phyloP scores from a whole-genome alignment of 306 rosid species.

The Mimosa pudica region DNA sequence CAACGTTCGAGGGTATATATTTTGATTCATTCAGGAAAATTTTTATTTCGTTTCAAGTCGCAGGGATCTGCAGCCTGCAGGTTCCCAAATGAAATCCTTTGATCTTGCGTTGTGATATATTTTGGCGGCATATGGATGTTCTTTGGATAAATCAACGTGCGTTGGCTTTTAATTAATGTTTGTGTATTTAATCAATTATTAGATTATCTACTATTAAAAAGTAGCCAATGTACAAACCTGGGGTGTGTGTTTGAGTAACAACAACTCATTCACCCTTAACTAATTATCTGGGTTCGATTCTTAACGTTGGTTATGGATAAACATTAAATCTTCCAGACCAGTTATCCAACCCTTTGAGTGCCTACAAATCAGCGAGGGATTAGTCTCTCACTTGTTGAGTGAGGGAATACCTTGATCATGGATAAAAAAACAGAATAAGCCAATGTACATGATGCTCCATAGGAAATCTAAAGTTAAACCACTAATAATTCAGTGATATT shows the following conservation, averaged over 20 bases:
- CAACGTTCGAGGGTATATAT: conserved; percentile 9
- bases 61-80: neutral
- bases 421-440: too few relatives aligned
- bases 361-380: too few relatives aligned
- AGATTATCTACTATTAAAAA: neutral
- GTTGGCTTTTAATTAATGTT: neutral
- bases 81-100: conserved; percentile 2
- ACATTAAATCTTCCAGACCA: too few relatives aligned
- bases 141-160: neutral
- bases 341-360: too few relatives aligned
- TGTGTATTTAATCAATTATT: neutral
- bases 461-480: neutral
- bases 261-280: too few relatives aligned
- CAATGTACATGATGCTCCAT: neutral
- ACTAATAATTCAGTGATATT: neutral
- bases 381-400: too few relatives aligned
- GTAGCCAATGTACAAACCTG: neutral
- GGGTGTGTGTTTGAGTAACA: too few relatives aligned
- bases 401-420: too few relatives aligned
- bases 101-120: neutral
- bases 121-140: neutral
- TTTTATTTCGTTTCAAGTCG: conserved; percentile 8
- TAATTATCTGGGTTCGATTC: too few relatives aligned
- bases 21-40: conserved; percentile 12
- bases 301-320: too few relatives aligned